Evolutionary conservation across 2,329 filamentous ascomycete species (phyloP), one percentile per base, ranked within the genome.

Genomic region (Pochonia chlamydosporia): DNA sequence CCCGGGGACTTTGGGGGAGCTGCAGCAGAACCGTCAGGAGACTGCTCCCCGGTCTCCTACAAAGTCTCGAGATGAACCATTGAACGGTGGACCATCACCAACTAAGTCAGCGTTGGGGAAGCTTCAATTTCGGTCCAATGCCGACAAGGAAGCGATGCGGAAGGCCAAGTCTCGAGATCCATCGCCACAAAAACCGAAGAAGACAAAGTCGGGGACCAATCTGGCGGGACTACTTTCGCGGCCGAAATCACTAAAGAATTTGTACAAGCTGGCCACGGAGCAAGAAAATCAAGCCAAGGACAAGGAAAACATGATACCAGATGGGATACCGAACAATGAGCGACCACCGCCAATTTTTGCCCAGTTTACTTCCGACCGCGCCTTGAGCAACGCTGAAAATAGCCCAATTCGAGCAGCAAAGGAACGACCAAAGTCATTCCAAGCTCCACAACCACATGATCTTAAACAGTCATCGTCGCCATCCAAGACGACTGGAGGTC

Each of bases 191-290:
- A 87, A 85, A 60, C 80, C 81, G 23, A 85, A 85, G 60, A 95
- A 92, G 71, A 79, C 79, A 31, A 95, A 92, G 65, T 95, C 91
- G 0, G 79, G 87, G 3, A 87, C 87, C 26, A 95, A 90, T 62
- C 74, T 97, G n/a, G 81, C 82, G 1, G 82, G 78, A 4, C 77
- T 96, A 46, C 77, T 96, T 44, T 82, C 82, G 48, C 84, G 85
- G 48, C 81, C 83, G 49, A 89, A 85, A 62, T 89, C 88, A 9
- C 75, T 83, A 45, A 88, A 84, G 59, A 84, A 81, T 54, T 67
- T 85, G 21, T 78, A 80, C 52, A 75, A 74, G 49, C 59, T 72
- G 40, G 70, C 76, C 46, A 68, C 68, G 28, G 77, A 80, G 11
- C 77, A 81, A 6, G 71, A 75, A 45, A 65, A 71, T 21, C 72